phyloP scores from a whole-genome alignment of 2,329 filamentous ascomycete genomes.

The Fusarium paranaense region DNA sequence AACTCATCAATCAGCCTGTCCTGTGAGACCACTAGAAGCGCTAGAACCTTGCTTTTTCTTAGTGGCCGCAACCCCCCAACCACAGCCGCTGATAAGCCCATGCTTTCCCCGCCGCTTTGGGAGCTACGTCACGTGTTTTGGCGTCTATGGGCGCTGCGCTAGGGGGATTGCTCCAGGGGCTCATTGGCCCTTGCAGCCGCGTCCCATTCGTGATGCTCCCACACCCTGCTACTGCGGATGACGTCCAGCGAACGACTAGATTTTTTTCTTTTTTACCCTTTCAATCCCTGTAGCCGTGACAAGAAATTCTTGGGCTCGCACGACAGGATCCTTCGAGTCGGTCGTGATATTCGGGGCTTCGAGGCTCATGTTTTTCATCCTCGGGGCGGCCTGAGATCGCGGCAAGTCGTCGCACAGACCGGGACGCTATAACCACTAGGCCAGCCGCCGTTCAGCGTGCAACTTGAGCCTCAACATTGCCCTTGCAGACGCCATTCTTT shows the following conservation, averaged over 20 bases:
- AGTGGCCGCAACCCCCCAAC: slow-evolving; percentile 16
- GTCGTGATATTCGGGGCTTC: neutral
- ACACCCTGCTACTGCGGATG: slow-evolving; percentile 16
- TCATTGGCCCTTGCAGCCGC: slow-evolving; percentile 33
- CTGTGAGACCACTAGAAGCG: slow-evolving; percentile 27
- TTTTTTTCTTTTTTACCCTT: slow-evolving; percentile 2
- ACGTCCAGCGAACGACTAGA: slow-evolving; percentile 19
- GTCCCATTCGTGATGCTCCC: slow-evolving; percentile 12
- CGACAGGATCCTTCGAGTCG: neutral
- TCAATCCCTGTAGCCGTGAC: slow-evolving; percentile 10
- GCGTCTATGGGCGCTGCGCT: slow-evolving; percentile 25
- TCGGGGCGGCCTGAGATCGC: neutral
- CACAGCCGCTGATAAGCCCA: slow-evolving; percentile 2
- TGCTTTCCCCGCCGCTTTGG: neutral
- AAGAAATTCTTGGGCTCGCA: neutral
- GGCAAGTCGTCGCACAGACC: slow-evolving; percentile 12
- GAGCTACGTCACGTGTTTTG: slow-evolving; percentile 38
- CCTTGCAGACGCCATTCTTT: neutral
- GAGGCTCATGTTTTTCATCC: slow-evolving; percentile 7
- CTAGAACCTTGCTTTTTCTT: slow-evolving; percentile 23
- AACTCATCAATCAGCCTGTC: slow-evolving; percentile 10
- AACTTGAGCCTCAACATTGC: slow-evolving; percentile 19
- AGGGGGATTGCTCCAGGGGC: slow-evolving; percentile 4
- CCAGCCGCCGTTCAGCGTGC: slow-evolving; percentile 12
- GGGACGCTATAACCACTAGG: slow-evolving; percentile 8